Base-by-base conservation (phyloP, 2,329 filamentous ascomycete species). In the Atkinsonella texensis region DNA sequence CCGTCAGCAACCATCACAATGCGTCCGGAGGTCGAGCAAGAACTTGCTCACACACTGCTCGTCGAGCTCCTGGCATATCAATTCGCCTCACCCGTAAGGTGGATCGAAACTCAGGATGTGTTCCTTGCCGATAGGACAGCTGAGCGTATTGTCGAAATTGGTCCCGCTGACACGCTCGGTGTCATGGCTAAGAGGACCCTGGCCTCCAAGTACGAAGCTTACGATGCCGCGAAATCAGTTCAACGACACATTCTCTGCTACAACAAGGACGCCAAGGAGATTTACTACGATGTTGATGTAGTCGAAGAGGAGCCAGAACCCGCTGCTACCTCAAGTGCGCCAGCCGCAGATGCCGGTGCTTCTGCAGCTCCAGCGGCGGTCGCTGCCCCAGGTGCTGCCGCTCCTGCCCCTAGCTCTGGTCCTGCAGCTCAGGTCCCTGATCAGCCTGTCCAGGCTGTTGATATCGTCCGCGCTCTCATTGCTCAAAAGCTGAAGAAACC, bases 101-200 rank as follows among this genome's bases (percentile, higher is more conserved):
- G 93, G 93, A 98, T 98, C 71, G 93, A 98, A 74, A 98, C 93
- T 51, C 93, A 98, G 74, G 93, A 98, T 91, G 93, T 98, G 62
- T 93, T 98, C 65, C 86, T 98, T 62, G 91, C 86, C 58, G 89
- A 97, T 71, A 93, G 95, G 74, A 86, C 84, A 49, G 94, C 93
- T 48, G 93, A 98, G 79, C 84, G 93, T 66, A 94, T 98, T 65
- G 93, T 98, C 63, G 93, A 98, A 71, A 85, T 98, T 62, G 93
- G 93, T 68, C 93, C 93, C 28, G 90, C 91, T 63, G 91, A 98
- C 71, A 98, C 93, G 28, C 81, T 98, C 38, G 91, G 91, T 66
- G 90, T 89, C 53, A 98, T 98, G 93, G 93, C 93, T 58, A 94
- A 90, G 77, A 82, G 91, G 62, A 98, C 93, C 50, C 73, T 98